Evolutionary conservation across 768 basidiomycete genomes (phyloP).

Genomic region (Hortiboletus flavorubellus): DNA sequence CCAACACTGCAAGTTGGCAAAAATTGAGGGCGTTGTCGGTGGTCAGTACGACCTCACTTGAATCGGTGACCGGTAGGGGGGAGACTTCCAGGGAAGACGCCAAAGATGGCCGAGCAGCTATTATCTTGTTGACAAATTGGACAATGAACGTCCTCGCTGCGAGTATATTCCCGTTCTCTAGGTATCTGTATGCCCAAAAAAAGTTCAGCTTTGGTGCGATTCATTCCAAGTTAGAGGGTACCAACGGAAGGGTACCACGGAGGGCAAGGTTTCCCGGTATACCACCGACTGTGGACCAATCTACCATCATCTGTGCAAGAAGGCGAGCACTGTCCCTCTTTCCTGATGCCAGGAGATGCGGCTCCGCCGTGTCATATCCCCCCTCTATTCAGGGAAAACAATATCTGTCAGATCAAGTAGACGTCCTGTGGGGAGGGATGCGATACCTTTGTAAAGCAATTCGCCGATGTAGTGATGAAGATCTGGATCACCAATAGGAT

Average conservation of each 20-base stretch:
- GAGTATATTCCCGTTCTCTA: conserved; percentile 86
- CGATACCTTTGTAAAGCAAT: conserved; percentile 75
- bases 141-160: conserved; percentile 89
- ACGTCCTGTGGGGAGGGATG: neutral
- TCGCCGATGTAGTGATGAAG: conserved; percentile 91
- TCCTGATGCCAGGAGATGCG: conserved; percentile 80
- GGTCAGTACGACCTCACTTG: conserved; percentile 71
- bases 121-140: conserved; percentile 67
- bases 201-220: conserved; percentile 1
- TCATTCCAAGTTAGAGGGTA: conserved; percentile 4
- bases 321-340: conserved; percentile 85
- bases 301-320: conserved; percentile 81
- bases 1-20: conserved; percentile 81
- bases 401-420: conserved; percentile 1
- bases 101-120: conserved; percentile 43
- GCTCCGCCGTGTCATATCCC: conserved; percentile 69
- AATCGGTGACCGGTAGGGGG: conserved; percentile 43
- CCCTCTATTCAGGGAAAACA: conserved; percentile 50
- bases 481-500: conserved; percentile 83
- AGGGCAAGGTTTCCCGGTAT: conserved; percentile 74
- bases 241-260: conserved; percentile 79
- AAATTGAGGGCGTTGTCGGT: conserved; percentile 81
- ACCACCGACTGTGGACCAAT: conserved; percentile 63
- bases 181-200: conserved; percentile 46
- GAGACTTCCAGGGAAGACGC: conserved; percentile 38